Evolutionary conservation across 2,329 filamentous ascomycete genomes (phyloP), one percentile per base, ranked within the genome.

Genomic region (Calycina herbarum): DNA sequence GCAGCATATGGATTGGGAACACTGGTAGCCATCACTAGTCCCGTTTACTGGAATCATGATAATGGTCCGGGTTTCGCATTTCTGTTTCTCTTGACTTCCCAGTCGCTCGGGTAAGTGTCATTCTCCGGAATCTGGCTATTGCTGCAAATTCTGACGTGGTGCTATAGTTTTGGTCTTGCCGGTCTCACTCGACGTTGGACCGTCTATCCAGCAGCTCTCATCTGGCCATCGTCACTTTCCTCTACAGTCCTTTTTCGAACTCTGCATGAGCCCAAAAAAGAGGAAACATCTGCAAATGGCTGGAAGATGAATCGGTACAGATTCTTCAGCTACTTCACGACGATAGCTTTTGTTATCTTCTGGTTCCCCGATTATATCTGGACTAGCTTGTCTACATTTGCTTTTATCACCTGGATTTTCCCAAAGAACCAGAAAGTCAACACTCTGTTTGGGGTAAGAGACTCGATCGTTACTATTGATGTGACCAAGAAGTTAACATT

Each of bases 361-460:
- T 66, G 57, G 62, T 64, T 65, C 73, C 83, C 83, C 0, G 83
- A 78, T 15, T 90, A 85, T 67, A 80, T 92, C 15, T 89, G 86
- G 13, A 87, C 89, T 64, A 90, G 86, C 65, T 78, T 92, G 11
- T 90, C 87, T 70, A 83, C 88, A 11, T 91, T 92, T 71, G 88
- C 89, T 10, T 89, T 90, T 72, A 81, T 85, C 13, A 91, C 89
- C 0, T 92, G 89, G 88, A 83, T 92, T 66, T 85, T 84, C 1
- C 89, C 90, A 0, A 80, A 90, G 61, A 91, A 85, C 65, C 80
- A 85, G 0, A 78, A 90, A 6, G 76, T 92, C 56, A 92, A 92
- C 69, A 89, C 92, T 75, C 73, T 92, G 2, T 92, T 92, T 71
- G 89, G 89, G 4, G 88, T 87, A 3, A 59, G 6, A 87, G 42